Conservation (phyloP, 1,139 yeast species). For the Candida frijolesensis region DNA sequence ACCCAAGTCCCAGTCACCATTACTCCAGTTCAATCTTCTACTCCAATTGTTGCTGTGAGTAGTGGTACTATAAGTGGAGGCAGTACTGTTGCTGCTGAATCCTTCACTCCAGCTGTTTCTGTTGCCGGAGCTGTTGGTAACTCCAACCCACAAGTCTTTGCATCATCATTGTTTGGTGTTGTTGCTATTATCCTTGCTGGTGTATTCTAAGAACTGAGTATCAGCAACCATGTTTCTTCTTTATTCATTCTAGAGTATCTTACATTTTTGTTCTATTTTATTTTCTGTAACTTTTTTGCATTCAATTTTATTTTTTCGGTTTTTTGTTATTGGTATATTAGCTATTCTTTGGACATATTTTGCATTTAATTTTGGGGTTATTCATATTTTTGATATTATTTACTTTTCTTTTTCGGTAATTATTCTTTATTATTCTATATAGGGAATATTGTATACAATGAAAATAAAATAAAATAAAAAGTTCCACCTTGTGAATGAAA, state of each 20-base stretch:
- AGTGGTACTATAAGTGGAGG: conserved; percentile 13
- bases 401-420: background rate
- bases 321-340: background rate
- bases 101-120: conserved; percentile 7
- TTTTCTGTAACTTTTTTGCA: background rate
- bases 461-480: background rate
- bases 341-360: no score
- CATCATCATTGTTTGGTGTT: conserved; percentile 8
- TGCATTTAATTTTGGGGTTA: background rate
- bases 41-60: conserved; percentile 21
- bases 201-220: background rate
- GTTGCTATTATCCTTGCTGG: conserved; percentile 6
- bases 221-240: background rate
- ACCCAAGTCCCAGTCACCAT: conserved; percentile 4
- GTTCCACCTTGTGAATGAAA: no score
- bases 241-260: background rate
- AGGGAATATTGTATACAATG: background rate
- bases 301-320: background rate
- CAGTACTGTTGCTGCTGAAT: conserved; percentile 16
- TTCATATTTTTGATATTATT: background rate
- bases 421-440: background rate
- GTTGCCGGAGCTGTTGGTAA: conserved; percentile 23
- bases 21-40: conserved; percentile 11
- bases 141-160: conserved; percentile 17
- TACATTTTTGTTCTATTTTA: background rate